These are phyloP conservation scores for Nicotiana knightiana DNA, from an alignment of 257 asterid genomes.

Conservation along the genomic window DNA sequence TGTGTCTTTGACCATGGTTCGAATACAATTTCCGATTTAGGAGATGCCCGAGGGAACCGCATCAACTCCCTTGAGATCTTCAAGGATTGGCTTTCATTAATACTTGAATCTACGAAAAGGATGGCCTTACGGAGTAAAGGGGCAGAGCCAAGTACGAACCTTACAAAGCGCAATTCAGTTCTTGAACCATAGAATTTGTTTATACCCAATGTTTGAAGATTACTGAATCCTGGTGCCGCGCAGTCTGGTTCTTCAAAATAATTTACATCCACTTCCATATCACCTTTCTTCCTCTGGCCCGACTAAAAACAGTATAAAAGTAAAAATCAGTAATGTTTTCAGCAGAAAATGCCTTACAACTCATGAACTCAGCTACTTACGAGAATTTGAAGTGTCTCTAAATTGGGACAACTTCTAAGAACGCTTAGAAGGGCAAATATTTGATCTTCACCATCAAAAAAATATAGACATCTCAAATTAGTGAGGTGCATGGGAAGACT, in stretches of 20 bases:
- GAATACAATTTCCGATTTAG: background rate
- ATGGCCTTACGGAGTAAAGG: background rate
- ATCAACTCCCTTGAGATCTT: background rate
- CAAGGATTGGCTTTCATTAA: background rate
- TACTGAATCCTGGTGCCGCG: background rate
- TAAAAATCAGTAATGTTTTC: background rate
- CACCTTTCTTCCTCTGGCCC: background rate
- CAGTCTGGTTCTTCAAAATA: background rate
- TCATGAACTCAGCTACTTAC: background rate
- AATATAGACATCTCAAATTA: no score
- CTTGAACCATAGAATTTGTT: background rate
- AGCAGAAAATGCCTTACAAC: background rate
- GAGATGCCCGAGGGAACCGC: background rate
- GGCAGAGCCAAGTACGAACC: background rate
- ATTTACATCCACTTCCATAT: background rate
- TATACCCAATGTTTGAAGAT: background rate
- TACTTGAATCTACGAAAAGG: background rate
- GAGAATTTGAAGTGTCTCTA: background rate
- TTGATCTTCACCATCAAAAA: background rate
- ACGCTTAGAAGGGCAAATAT: background rate
- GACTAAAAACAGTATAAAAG: background rate
- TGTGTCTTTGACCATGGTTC: background rate
- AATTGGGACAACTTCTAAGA: background rate
- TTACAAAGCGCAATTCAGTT: background rate
- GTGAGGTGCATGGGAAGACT: no score